phyloP scores from a whole-genome alignment of 1,139 yeast species.

The Hansenula anomala region DNA sequence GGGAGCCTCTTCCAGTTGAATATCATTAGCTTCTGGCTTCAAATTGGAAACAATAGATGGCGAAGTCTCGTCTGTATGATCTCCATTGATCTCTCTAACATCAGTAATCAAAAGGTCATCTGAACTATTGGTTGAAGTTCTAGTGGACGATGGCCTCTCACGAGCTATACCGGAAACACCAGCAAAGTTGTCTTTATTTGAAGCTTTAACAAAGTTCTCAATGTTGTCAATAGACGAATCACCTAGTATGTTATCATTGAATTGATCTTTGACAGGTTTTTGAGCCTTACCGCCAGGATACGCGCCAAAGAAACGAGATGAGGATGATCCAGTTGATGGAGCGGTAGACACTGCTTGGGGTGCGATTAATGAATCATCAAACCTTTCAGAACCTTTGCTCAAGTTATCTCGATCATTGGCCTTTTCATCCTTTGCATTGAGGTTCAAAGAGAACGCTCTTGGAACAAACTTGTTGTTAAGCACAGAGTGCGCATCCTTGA shows the following conservation, averaged over 20 bases:
- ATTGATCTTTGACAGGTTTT: too few species aligned
- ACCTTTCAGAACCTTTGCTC: background rate
- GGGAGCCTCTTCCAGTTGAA: background rate
- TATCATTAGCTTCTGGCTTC: background rate
- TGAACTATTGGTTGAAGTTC: constrained; percentile 5
- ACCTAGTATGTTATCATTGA: background rate
- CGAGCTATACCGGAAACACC: too few species aligned
- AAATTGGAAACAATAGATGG: background rate
- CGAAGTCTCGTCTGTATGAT: too few species aligned
- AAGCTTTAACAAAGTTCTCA: background rate
- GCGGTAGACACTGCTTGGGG: constrained; percentile 3
- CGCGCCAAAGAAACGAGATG: constrained; percentile 4
- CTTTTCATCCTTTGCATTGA: constrained; percentile 5
- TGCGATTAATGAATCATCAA: constrained; percentile 2
- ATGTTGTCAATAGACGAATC: background rate
- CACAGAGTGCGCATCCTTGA: constrained; percentile 18
- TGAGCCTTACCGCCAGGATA: constrained; percentile 1
- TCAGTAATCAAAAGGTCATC: constrained; percentile 20
- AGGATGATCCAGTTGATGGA: constrained; percentile 2
- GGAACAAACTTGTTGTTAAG: constrained; percentile 18
- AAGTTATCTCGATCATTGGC: background rate
- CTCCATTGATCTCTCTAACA: constrained; percentile 15
- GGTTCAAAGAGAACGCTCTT: constrained; percentile 15
- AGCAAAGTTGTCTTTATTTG: too few species aligned
- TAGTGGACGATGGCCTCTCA: background rate